Evolutionary conservation across 1,284 basidiomycete species (phyloP), one percentile per base, ranked within the genome.

Genomic region (Ceratobasidium sp.): DNA sequence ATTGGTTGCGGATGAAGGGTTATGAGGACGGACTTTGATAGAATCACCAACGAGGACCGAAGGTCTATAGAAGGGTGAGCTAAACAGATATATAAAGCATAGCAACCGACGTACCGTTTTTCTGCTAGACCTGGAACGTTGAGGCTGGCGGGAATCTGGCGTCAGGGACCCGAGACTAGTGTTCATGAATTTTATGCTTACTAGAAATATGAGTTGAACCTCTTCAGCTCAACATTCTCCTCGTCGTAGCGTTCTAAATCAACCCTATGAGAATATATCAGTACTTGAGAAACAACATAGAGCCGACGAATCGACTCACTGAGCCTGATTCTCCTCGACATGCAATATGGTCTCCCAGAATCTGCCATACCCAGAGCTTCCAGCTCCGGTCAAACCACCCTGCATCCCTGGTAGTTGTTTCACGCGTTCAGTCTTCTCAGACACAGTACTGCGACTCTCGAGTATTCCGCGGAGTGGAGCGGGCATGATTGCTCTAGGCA

Each of bases 171-270:
- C 55, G 60, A 35, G 60, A 23, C 20, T 20, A 38, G 23, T 30
- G 46, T 54, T n/a, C 33, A 59, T 75, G 46, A 41, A 57, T 54
- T 33, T 3, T 38, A 69, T 27, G 74, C 89, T 77, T 76, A 90
- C 90, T 86, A 87, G 80, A 89, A 88, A 69, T 85, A 86, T 0
- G 70, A 77, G 0, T 85, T 81, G 38, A 86, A 82, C 27, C 79
- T 83, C 0, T 75, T 82, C 69, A 91, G 82, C 3, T 71, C 82
- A 0, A 86, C 86, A 57, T 86, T 81, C 1, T 78, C 75, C n/a
- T 91, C 88, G 78, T 91, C 90, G 78, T 91, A 92, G 10, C 85
- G 83, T 57, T 88, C 87, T 0, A 92, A 81, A 81, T 92, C 91
- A 16, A 78, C 35, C 14, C 82, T 82, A 70, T n/a, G 2, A 38